Percentiles rank a stretch among this genome's conserved stretches.
Evolutionary conservation across 169 alveolate species (phyloP).

Genomic region (Babesia bovis): DNA sequence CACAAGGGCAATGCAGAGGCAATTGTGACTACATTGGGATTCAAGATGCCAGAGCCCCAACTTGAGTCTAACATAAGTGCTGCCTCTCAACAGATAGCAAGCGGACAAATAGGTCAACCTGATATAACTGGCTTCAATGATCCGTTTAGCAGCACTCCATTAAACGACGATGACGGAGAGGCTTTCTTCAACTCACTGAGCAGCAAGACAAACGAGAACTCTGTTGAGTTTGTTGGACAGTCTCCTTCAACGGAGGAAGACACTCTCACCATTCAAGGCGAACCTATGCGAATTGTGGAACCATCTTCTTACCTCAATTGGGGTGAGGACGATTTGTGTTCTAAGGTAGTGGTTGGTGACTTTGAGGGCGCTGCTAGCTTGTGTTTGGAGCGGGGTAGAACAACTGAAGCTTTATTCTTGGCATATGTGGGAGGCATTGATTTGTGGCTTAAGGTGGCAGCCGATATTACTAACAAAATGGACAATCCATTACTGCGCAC

Average conservation of each 20-base stretch:
- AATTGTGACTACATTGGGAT: constrained; percentile 33
- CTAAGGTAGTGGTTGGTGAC: constrained; percentile 68
- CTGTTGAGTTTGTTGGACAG: not conserved
- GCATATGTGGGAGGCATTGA: constrained; percentile 77
- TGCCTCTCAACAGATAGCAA: not conserved
- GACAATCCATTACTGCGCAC: constrained; percentile 66
- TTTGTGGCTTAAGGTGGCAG: constrained; percentile 65
- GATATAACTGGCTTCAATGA: not conserved
- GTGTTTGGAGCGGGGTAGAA: constrained; percentile 64
- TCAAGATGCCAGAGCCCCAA: not conserved
- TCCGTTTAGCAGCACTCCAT: constrained; percentile 4
- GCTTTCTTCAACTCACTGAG: constrained; percentile 56
- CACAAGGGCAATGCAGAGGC: constrained; percentile 17
- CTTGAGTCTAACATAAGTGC: not conserved
- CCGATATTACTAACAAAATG: constrained; percentile 42
- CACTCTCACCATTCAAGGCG: not conserved
- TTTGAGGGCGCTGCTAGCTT: constrained; percentile 71
- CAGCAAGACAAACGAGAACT: not conserved
- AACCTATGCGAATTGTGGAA: not conserved
- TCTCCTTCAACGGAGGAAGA: not conserved
- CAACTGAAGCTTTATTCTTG: constrained; percentile 72
- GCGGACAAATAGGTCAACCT: not conserved
- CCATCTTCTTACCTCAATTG: not conserved
- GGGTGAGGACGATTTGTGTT: constrained; percentile 51
- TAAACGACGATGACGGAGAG: constrained; percentile 54